Conservation (phyloP, 2,329 filamentous ascomycete species). For the Huntiella omanensis region DNA sequence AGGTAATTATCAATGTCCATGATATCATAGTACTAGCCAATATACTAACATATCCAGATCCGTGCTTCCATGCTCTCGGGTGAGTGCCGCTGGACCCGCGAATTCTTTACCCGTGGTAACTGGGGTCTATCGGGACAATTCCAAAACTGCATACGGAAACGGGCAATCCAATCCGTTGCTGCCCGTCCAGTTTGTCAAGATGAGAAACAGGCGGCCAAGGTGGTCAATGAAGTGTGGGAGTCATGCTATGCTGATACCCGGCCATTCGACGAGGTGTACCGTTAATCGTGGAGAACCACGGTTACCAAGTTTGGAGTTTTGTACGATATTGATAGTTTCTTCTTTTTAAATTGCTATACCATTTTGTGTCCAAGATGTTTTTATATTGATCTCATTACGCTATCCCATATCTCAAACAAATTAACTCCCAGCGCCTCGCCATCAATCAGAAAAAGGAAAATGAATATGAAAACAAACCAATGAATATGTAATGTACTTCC, state of each 20-base stretch:
- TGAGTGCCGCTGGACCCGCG: constrained; percentile 77
- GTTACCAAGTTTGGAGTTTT: not conserved
- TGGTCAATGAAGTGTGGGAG: constrained; percentile 97
- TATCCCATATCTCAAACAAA: too few species aligned
- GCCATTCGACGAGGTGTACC: constrained; percentile 93
- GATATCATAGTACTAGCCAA: constrained; percentile 8
- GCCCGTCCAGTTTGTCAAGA: constrained; percentile 65
- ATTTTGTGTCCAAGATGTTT: not conserved
- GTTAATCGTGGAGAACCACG: constrained; percentile 23
- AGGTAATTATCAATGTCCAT: constrained; percentile 34
- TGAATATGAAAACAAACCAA: too few species aligned
- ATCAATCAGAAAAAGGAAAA: too few species aligned
- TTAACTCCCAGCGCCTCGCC: too few species aligned
- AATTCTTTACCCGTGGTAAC: constrained; percentile 69
- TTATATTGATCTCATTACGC: too few species aligned
- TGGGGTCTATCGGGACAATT: constrained; percentile 84
- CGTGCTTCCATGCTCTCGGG: constrained; percentile 81
- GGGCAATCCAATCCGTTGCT: constrained; percentile 65
- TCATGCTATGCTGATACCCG: constrained; percentile 88
- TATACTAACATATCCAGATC: constrained; percentile 36
- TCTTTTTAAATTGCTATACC: not conserved
- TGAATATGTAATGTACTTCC: not conserved
- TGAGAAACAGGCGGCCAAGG: constrained; percentile 65
- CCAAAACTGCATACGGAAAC: constrained; percentile 71
- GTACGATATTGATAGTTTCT: not conserved